Evolutionary conservation across 345 rosid species (phyloP).

Genomic region (Clausena lansium): DNA sequence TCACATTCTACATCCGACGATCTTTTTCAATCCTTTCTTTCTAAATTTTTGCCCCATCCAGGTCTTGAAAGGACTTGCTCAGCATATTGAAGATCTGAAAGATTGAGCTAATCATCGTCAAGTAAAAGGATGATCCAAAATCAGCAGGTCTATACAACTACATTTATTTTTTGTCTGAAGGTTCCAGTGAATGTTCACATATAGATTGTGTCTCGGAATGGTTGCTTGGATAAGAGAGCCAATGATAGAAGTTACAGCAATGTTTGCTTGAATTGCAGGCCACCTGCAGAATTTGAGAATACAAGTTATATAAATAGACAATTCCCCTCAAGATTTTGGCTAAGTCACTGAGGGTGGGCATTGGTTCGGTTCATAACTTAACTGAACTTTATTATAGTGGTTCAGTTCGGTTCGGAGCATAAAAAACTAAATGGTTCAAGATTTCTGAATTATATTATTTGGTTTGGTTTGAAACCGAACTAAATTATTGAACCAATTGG

Average conservation of each 20-base stretch:
- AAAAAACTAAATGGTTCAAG: too few species aligned
- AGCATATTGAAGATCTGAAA: conserved; percentile 28
- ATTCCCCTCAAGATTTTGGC: neutral
- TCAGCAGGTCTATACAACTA: neutral
- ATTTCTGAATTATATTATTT: too few species aligned
- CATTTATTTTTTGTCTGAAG: neutral
- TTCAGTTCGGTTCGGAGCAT: too few species aligned
- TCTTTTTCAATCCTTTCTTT: neutral
- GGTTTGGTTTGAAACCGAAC: too few species aligned
- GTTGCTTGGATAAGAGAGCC: conserved; percentile 2
- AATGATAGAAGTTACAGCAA: neutral
- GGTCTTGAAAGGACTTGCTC: conserved; percentile 39
- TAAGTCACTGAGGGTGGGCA: too few species aligned
- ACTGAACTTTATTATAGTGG: too few species aligned
- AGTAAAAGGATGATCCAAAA: conserved; percentile 1
- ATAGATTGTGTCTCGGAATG: neutral
- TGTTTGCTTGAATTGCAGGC: neutral
- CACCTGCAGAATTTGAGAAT: neutral
- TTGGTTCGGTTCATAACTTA: too few species aligned
- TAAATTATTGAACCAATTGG: too few species aligned
- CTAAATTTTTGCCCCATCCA: conserved; percentile 7
- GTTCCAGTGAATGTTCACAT: neutral
- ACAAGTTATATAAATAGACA: neutral
- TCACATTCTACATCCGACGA: neutral
- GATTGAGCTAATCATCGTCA: conserved; percentile 3